Evolutionary conservation across 805 yeast species (phyloP), one percentile per base, ranked within the genome.

Genomic region (Komagataella kurtzmanii): DNA sequence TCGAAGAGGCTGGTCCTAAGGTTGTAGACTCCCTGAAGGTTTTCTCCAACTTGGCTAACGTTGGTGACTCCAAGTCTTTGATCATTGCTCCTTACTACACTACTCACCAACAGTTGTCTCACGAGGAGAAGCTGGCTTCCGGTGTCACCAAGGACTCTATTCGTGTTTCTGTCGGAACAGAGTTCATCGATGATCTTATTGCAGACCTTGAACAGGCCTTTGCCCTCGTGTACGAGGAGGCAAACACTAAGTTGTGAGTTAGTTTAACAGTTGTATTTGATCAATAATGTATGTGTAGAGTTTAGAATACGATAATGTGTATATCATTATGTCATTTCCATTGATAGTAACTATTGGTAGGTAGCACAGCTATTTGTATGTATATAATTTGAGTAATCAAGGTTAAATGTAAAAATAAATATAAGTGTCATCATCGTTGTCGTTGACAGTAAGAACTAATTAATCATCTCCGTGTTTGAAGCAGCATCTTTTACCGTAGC

Each of bases 21-120:
- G 88, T 89, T 54, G 96, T 88, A 54, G 96, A 90, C 68, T 72
- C 70, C 59, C 79, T 93, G 68, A 79, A 88, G 68, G 70, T 93
- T 53, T 95, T 96, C 52, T 84, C 96, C 36, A 87, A 89, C 72
- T 80, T 93, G 65, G 98, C 99, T 49, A 91, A 91, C 62, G 97
- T 91, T 54, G 99, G 99, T 65, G 99, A 91, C 64, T 83, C 91
- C 50, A 93, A 91, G 74, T 88, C 98, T 47, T 77, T 91, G 65
- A 95, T 91, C 53, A 91, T 91, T 67, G 90, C 97, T 51, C 99
- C 99, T 57, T 90, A 84, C 76, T 88, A 79, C 70, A 93, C 98
- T 45, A 91, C 98, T 23, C 99, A 91, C 70, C 90, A 88, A 66
- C 98, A 93, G 73, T 77, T 91, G 63, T 68, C 73, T 46, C 88